Base-by-base conservation (phyloP, 441 rosid species). In the Aquilaria agallochum region DNA sequence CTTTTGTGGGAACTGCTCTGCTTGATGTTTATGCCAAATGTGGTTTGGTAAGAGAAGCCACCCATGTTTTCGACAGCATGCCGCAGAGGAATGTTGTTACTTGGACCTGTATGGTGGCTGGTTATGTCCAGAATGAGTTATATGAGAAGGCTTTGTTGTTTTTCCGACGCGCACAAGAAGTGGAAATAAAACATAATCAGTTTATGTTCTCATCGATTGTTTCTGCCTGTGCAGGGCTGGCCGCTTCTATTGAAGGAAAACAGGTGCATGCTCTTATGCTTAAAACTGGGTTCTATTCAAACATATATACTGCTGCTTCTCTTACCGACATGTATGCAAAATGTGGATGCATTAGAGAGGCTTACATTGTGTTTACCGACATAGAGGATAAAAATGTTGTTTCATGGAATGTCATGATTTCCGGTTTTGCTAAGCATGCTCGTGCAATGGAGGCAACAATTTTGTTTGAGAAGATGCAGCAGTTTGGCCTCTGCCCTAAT, bases 401-500 rank as follows among this genome's bases (percentile, higher is more conserved):
- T 76, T 60, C 76, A 46, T 89, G 95, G 92, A 94, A 91, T 65
- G 82, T 69, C 1, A 89, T 91, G 77, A 80, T 89, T 60, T 82
- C 84, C 11, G 90, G 83, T 62, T 84, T 91, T 68, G 84, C 86
- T 6, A 94, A 86, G 61, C 84, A 87, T 74, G 82, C 84, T 60
- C 53, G 70, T 40, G 62, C 76, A 2, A 46, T 74, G 58, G 96
- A 86, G 74, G 95, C 63, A 56, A 84, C 86, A 90, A 76, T 86
- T 66, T 73, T 91, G 62, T 91, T 81, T 66, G 94, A 83, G 80
- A 86, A 91, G 72, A 86, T 89, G 94, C 96, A 89, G 83, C 90
- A 86, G 80, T 49, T 57, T 46, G 87, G 88, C n/a, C 50, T 84
- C 58, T 27, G 11, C 4, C 96, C 91, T 0, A 88, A 83, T 74